phyloP scores from a whole-genome alignment of 1,284 basidiomycete species.

The Heimioporus retisporus region DNA sequence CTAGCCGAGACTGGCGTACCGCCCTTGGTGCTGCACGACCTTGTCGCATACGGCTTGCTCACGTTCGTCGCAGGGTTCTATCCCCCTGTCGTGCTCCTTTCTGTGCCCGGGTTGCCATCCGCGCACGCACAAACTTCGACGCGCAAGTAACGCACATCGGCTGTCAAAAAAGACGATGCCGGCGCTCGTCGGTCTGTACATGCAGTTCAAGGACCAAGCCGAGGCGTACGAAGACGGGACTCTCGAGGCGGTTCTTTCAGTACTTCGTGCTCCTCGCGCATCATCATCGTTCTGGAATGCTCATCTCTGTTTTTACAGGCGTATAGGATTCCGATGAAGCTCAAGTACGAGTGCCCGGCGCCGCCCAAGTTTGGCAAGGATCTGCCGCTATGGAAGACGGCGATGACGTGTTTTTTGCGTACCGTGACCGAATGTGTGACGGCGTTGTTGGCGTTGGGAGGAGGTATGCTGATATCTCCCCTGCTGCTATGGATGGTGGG shows the following conservation, averaged over 20 bases:
- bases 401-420: constrained; percentile 76
- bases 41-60: constrained; percentile 88
- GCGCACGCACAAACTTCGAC: constrained; percentile 47
- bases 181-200: constrained; percentile 77
- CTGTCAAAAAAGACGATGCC: constrained; percentile 92
- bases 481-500: background rate
- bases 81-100: constrained; percentile 38
- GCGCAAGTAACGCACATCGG: constrained; percentile 85
- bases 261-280: constrained; percentile 51
- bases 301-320: constrained; percentile 60
- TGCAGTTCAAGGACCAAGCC: constrained; percentile 66
- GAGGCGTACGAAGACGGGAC: constrained; percentile 87
- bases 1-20: constrained; percentile 68
- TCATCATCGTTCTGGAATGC: background rate
- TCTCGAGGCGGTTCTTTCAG: constrained; percentile 84
- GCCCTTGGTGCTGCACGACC: constrained; percentile 82
- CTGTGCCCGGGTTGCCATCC: constrained; percentile 21
- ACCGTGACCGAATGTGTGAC: constrained; percentile 73
- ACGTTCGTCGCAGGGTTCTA: constrained; percentile 88
- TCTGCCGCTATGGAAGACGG: constrained; percentile 92
- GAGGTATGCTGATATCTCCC: constrained; percentile 47
- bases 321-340: constrained; percentile 90
- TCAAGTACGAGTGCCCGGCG: constrained; percentile 95
- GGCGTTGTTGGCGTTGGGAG: constrained; percentile 59
- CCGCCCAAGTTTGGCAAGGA: constrained; percentile 90